Percentiles rank a stretch among this genome's conserved stretches.
Conservation (phyloP, 345 rosid species). For the Eucalyptus grandis region DNA sequence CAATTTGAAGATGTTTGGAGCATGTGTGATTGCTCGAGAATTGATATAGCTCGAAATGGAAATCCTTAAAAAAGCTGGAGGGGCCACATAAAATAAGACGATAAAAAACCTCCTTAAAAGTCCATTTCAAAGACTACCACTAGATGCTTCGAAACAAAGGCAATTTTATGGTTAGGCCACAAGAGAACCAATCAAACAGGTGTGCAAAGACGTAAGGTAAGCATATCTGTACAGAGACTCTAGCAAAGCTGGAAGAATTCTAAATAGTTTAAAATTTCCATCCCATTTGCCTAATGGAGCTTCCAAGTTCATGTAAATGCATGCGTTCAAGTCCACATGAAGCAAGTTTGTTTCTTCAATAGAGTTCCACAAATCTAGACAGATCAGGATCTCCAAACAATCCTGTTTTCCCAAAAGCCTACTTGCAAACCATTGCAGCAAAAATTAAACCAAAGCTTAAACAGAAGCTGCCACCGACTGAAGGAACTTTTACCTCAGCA, state of each 20-base stretch:
- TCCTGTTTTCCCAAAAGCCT: not conserved
- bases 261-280: not conserved
- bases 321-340: not conserved
- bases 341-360: not conserved
- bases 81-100: too few relatives aligned
- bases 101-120: not conserved
- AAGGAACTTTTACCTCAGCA: not conserved
- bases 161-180: not conserved
- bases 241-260: not conserved
- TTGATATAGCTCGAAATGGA: too few relatives aligned
- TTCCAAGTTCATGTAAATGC: not conserved
- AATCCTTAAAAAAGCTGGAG: too few relatives aligned
- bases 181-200: not conserved
- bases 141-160: not conserved
- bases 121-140: not conserved
- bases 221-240: not conserved
- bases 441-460: not conserved
- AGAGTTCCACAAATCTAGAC: not conserved
- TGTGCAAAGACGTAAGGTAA: not conserved
- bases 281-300: not conserved
- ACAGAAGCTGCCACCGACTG: not conserved
- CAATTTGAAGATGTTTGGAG: too few relatives aligned
- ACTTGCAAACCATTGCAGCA: not conserved
- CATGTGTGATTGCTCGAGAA: too few relatives aligned
- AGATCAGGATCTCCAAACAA: not conserved